These are phyloP conservation scores for Carex myosuroides DNA, from an alignment of 176 grass and related monocot genomes.

Conservation along the genomic window DNA sequence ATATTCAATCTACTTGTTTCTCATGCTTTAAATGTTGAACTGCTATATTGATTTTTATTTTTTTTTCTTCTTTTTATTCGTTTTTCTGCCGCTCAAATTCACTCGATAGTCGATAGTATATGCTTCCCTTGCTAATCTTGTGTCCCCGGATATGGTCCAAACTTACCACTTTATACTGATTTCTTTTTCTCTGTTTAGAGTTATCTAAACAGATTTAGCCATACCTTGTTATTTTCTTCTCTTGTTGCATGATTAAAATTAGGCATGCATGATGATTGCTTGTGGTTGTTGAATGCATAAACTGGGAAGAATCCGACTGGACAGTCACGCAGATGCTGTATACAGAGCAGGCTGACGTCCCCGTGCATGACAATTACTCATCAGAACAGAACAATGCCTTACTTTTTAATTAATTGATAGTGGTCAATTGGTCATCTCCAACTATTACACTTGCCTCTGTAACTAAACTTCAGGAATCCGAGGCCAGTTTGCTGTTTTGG, in stretches of 20 bases:
- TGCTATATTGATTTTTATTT: not conserved
- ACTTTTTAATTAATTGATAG: not conserved
- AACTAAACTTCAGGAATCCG: constrained; percentile 13
- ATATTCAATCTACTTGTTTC: not conserved
- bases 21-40: not conserved
- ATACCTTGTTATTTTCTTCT: not conserved
- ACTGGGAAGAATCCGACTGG: not conserved
- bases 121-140: not conserved
- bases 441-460: not conserved
- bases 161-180: not conserved
- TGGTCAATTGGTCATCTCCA: not conserved
- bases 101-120: no score
- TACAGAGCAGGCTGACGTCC: not conserved
- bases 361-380: constrained; percentile 5
- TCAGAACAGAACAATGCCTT: not conserved
- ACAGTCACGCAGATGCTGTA: not conserved
- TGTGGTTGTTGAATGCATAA: not conserved
- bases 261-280: constrained; percentile 10
- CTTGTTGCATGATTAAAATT: constrained; percentile 1
- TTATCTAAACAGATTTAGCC: no score
- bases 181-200: no score
- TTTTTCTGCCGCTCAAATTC: not conserved
- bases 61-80: not conserved
- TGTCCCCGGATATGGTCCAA: not conserved
- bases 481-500: not conserved